Base-by-base conservation (phyloP, 1,139 yeast species). In the Taiozyma sp. region DNA sequence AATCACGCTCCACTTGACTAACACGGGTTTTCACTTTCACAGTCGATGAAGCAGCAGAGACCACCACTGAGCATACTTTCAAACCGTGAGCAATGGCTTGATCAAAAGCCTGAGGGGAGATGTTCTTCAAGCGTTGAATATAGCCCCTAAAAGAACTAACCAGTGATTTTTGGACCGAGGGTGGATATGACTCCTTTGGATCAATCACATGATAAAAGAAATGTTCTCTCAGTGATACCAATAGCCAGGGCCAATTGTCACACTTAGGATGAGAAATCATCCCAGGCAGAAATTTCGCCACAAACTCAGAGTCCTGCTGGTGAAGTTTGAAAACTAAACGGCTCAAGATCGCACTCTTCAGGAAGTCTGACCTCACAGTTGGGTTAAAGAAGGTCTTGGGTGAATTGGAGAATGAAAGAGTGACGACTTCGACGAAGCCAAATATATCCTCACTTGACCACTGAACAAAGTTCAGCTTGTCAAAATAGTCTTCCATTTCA, bases 171-270 rank as follows among this genome's bases (percentile, higher is more conserved):
- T 56, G 56, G 3, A 48, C 45, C 2, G 37, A 40, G 2, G 29
- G 26, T 2, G 49, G 6, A 44, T 55, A 54, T 1, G 24, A 7
- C 2, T 40, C 19, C 22, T 55, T 52, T 32, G 57, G 57, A 48
- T 60, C 63, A 45, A 60, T 51, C 5, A 51, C 53, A 47, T 58
- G 61, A 43, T 53, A 60, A 37, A 51, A 55, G 8, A 59, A 39
- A 28, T 53, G 56, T 21, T 60, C 61, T 14, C 49, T 57, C 42
- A 58, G 29, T 2, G 43, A 30, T 11, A 21, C 14, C 5, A 56
- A 41, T 2, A 42, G n/a, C 32, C 52, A 28, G 13, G 24, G 3
- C 42, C 49, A 6, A 4, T 39, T n/a, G 7, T 51, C 53, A 40
- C 41, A 48, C 2, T 44, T 19, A 10, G 11, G 2, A 37, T 19